Evolutionary conservation across 768 basidiomycete species (phyloP).

Genomic region (Phanerodontia chrysosporium): DNA sequence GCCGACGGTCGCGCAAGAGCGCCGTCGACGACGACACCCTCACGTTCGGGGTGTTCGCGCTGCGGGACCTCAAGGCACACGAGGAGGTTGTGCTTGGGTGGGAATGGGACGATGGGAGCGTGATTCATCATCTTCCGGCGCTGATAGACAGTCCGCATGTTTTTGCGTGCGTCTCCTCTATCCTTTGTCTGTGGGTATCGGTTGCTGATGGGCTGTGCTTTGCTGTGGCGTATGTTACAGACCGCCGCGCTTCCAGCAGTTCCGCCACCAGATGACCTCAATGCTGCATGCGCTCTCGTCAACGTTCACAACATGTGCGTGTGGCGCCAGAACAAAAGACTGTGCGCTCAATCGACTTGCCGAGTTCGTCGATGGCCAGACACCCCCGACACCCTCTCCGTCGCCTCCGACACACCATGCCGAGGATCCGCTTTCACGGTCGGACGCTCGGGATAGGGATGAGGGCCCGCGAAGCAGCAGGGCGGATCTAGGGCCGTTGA

Average conservation of each 20-base stretch:
- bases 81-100: slow-evolving; percentile 90
- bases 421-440: neutral
- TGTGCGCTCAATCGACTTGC: slow-evolving; percentile 66
- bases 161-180: slow-evolving; percentile 51
- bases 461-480: slow-evolving; percentile 3
- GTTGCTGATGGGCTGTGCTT: neutral
- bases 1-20: slow-evolving; percentile 18
- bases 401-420: slow-evolving; percentile 20
- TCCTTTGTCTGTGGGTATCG: neutral
- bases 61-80: slow-evolving; percentile 64
- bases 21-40: slow-evolving; percentile 27
- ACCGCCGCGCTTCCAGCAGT: slow-evolving; percentile 43
- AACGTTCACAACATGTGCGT: slow-evolving; percentile 73
- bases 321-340: slow-evolving; percentile 55
- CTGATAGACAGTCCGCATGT: slow-evolving; percentile 53
- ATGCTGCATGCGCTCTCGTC: slow-evolving; percentile 67
- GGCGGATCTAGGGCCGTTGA: slow-evolving; percentile 58
- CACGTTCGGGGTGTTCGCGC: slow-evolving; percentile 77
- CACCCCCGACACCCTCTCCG: slow-evolving; percentile 24
- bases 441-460: slow-evolving; percentile 2
- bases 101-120: slow-evolving; percentile 96
- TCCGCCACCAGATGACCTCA: slow-evolving; percentile 62
- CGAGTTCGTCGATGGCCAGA: slow-evolving; percentile 49
- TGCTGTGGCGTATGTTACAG: slow-evolving; percentile 29
- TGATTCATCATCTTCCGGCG: slow-evolving; percentile 73